Percentiles rank a stretch among this genome's conserved stretches.
Conservation (phyloP, 805 yeast species). For the Saccharomycopsis malanga region DNA sequence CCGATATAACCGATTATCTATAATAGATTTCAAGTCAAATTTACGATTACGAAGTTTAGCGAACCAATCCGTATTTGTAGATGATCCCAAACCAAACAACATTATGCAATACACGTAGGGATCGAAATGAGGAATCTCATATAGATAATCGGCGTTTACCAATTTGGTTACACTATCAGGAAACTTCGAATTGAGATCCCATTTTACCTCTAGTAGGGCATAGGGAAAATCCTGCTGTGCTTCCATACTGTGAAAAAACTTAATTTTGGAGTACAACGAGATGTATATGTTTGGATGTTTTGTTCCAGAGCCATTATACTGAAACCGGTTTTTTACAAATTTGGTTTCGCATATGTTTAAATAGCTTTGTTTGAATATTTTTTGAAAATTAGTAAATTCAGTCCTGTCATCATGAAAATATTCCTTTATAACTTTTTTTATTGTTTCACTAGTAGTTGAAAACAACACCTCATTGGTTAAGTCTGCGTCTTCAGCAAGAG, state of each 20-base stretch:
- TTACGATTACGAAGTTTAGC: constrained; percentile 11
- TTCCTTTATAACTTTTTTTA: not conserved
- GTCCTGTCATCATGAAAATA: not conserved
- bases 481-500: not conserved
- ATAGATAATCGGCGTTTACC: constrained; percentile 14
- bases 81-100: not conserved
- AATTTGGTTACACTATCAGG: not conserved
- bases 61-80: constrained; percentile 11
- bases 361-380: not conserved
- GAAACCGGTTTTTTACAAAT: not conserved
- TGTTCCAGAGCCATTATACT: not conserved
- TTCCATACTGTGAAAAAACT: not conserved
- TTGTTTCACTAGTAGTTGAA: not conserved
- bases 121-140: constrained; percentile 10
- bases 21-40: constrained; percentile 13
- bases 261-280: constrained; percentile 1
- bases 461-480: not conserved
- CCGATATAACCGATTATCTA: constrained; percentile 14
- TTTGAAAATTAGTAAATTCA: constrained; percentile 3
- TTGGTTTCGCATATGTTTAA: constrained; percentile 1
- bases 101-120: constrained; percentile 3
- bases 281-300: constrained; percentile 8
- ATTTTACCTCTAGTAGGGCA: constrained; percentile 6
- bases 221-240: not conserved
- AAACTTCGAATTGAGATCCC: constrained; percentile 8